Conservation (phyloP, 306 rosid genomes). For the Trifolium pratense region DNA sequence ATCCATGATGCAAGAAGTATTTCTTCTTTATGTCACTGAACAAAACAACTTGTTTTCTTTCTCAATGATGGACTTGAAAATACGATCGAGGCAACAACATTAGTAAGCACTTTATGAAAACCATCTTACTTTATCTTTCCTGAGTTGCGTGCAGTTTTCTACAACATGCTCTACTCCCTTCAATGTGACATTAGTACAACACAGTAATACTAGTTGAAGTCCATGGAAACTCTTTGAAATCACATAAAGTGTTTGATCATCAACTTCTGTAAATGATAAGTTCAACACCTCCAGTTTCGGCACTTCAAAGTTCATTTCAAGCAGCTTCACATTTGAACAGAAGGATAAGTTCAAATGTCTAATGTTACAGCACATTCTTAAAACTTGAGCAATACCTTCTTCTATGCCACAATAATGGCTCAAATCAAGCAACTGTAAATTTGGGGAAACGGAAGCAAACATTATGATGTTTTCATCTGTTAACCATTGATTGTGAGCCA, state of each 20-base stretch:
- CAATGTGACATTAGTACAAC: not conserved
- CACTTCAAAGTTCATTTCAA: not conserved
- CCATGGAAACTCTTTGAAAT: not conserved
- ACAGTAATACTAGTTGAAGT: not conserved
- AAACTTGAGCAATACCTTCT: not conserved
- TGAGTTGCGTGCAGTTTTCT: not conserved
- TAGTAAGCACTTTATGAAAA: too few species aligned
- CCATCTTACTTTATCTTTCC: not conserved
- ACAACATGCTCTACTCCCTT: not conserved
- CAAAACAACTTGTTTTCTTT: not conserved
- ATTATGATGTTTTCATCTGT: not conserved
- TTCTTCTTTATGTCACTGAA: too few species aligned
- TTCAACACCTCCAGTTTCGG: not conserved
- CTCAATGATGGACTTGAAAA: not conserved
- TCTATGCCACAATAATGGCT: not conserved
- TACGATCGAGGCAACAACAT: too few species aligned
- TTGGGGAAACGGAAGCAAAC: not conserved
- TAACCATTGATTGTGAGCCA: not conserved
- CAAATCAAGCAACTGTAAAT: not conserved
- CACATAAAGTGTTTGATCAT: not conserved
- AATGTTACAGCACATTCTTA: not conserved
- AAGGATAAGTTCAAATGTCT: not conserved
- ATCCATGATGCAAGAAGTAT: too few species aligned
- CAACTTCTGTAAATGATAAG: not conserved
- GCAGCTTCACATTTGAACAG: not conserved